A percentile compares a stretch with the other conserved stretches of the same genome.
phyloP scores from a whole-genome alignment of 2,329 filamentous ascomycete genomes.

The Penicillium sp. region DNA sequence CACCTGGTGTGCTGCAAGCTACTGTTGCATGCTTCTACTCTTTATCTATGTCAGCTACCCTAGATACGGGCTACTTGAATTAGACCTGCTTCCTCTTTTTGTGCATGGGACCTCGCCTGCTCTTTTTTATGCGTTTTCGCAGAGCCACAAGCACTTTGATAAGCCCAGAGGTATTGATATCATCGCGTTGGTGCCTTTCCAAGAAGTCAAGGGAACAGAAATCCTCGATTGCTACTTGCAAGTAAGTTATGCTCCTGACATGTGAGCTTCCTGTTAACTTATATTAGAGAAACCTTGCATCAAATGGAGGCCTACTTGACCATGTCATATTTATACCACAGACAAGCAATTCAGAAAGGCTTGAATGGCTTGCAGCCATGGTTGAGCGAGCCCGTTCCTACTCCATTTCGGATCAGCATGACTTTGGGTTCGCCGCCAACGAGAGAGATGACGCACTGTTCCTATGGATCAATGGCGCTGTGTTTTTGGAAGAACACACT shows the following conservation, averaged over 20 bases:
- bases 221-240: conserved; percentile 51
- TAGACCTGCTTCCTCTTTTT: conserved; percentile 27
- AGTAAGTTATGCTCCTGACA: conserved; percentile 25
- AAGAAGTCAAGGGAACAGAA: conserved; percentile 36
- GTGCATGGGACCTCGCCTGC: conserved; percentile 26
- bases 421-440: conserved; percentile 22
- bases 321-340: conserved; percentile 50
- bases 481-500: conserved; percentile 50
- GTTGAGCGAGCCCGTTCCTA: conserved; percentile 39
- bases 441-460: conserved; percentile 38
- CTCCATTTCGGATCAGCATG: conserved; percentile 19
- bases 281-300: conserved; percentile 42
- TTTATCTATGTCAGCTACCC: conserved; percentile 27
- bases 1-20: conserved; percentile 30
- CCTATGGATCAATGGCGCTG: conserved; percentile 51
- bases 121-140: conserved; percentile 39
- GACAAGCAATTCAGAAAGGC: conserved; percentile 40
- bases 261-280: conserved; percentile 3
- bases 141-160: conserved; percentile 28
- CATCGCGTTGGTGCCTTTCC: conserved; percentile 47
- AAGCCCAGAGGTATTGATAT: conserved; percentile 45
- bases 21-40: conserved; percentile 27
- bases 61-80: conserved; percentile 26
- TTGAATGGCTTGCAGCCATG: conserved; percentile 42
- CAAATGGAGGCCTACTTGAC: conserved; percentile 48